Base-by-base conservation (phyloP, 176 grass and related monocot genomes). In the Pontederia crassipes region DNA sequence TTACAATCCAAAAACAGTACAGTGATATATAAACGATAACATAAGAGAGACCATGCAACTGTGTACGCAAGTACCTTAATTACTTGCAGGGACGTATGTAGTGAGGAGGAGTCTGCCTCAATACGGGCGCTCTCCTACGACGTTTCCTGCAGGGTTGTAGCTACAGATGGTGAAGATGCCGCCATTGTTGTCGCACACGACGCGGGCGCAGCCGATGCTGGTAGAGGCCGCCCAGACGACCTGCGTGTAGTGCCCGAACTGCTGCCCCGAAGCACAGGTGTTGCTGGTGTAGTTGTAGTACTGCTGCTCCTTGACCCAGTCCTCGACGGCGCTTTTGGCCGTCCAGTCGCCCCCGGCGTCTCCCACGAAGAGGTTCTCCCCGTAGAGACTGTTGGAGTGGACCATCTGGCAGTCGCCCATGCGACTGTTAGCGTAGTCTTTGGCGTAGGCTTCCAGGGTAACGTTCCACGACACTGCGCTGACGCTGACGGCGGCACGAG, bases 211-310 rank as follows among this genome's bases (percentile, higher is more conserved):
- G 6, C 61, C 61, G 9, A 64, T 32, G 45, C 16, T 4, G 28
- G n/a, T 48, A 12, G 61, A 64, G 35, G n/a, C 1, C 35, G 40
- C 17, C 61, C 61, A 78, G 28, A 73, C 69, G 0, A 72, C 58
- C 51, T 81, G 78, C 8, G 72, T 81, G 65, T 81, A 75, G 65
- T 81, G 78, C 0, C 65, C 72, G 32, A 72, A 81, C 57, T 24
- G 50, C 55, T 69, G 17, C 15, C 69, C 20, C 10, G 8, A 8
- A 12, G 17, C 28, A 58, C 80, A 83, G 13, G 55, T 57, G 64
- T 78, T 74, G 64, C 61, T 65, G 1, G 8, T 1, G 15, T 73
- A 78, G 68, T 78, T 51, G 12, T 83, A 83, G 64, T 74, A 45
- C 27, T 50, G 40, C 26, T 58, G 14, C 70, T 83, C 75, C 0